Percentiles rank a stretch among this genome's conserved stretches.
phyloP scores from a whole-genome alignment of 1,139 yeast species.

The Yamadazyma epiphylla region DNA sequence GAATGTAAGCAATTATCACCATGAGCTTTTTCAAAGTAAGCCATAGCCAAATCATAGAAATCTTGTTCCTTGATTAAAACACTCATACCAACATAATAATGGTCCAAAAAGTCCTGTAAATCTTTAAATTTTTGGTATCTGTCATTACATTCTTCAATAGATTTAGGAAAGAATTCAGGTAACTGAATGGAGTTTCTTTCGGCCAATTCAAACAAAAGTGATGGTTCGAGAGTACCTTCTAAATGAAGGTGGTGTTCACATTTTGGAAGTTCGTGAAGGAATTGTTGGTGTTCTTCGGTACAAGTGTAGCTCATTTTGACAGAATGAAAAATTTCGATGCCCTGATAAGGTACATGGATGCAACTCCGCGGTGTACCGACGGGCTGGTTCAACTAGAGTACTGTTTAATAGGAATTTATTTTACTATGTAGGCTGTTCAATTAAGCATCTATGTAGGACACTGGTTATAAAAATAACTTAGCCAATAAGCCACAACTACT shows the following conservation, averaged over 20 bases:
- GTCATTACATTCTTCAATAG: slow-evolving; percentile 49
- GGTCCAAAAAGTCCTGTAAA: slow-evolving; percentile 72
- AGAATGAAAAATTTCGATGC: no score
- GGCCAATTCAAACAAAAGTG: slow-evolving; percentile 63
- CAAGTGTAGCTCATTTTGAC: background rate
- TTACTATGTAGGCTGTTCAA: no score
- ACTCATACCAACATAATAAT: slow-evolving; percentile 75
- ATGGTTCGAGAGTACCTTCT: slow-evolving; percentile 79
- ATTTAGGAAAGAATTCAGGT: slow-evolving; percentile 58
- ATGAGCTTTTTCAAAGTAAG: slow-evolving; percentile 59
- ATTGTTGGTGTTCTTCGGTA: slow-evolving; percentile 21
- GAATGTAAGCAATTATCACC: slow-evolving; percentile 61
- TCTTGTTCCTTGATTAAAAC: slow-evolving; percentile 64
- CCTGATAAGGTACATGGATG: no score
- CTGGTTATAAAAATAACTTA: no score
- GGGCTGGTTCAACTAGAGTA: no score
- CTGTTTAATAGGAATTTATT: no score
- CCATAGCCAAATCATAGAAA: slow-evolving; percentile 71
- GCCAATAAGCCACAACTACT: no score
- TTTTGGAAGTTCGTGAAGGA: slow-evolving; percentile 66
- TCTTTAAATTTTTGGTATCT: slow-evolving; percentile 61
- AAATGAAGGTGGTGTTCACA: slow-evolving; percentile 82
- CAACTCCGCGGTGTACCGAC: no score
- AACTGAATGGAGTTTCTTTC: slow-evolving; percentile 49
- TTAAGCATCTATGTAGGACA: no score